phyloP scores from a whole-genome alignment of 2,329 filamentous ascomycete genomes.

The Nemania sp. region DNA sequence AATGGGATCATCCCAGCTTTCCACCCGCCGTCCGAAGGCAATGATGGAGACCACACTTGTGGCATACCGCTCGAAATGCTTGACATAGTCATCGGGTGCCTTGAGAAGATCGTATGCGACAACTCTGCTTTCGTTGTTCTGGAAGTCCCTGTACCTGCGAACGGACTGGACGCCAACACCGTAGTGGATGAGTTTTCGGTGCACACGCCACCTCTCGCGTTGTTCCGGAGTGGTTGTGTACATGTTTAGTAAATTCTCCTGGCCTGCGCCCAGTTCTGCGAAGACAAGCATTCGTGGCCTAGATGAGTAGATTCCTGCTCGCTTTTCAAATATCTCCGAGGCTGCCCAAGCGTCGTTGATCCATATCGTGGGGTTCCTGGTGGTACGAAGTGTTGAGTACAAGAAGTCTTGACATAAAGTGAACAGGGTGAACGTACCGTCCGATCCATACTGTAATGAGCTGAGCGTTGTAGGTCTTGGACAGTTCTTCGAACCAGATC shows the following conservation, averaged over 20 bases:
- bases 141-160: slow-evolving; percentile 54
- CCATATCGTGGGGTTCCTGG: slow-evolving; percentile 48
- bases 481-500: slow-evolving; percentile 59
- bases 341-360: slow-evolving; percentile 55
- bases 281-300: slow-evolving; percentile 54
- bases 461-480: slow-evolving; percentile 51
- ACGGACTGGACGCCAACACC: slow-evolving; percentile 60
- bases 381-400: slow-evolving; percentile 23
- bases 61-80: slow-evolving; percentile 57
- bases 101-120: slow-evolving; percentile 55
- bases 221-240: slow-evolving; percentile 44
- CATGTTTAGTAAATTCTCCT: slow-evolving; percentile 50
- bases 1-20: slow-evolving; percentile 55
- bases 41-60: slow-evolving; percentile 59
- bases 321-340: slow-evolving; percentile 58
- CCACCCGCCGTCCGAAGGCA: slow-evolving; percentile 58
- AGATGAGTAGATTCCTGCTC: slow-evolving; percentile 54
- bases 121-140: slow-evolving; percentile 61
- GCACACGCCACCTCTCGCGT: slow-evolving; percentile 48
- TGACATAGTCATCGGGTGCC: slow-evolving; percentile 51
- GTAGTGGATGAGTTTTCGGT: slow-evolving; percentile 55
- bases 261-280: slow-evolving; percentile 50
- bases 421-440: slow-evolving; percentile 35
- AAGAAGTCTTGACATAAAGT: neutral
- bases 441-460: slow-evolving; percentile 61